Percentiles rank a stretch among this genome's conserved stretches.
Conservation (phyloP, 495 filamentous ascomycete species). For the Trichoderma virens region DNA sequence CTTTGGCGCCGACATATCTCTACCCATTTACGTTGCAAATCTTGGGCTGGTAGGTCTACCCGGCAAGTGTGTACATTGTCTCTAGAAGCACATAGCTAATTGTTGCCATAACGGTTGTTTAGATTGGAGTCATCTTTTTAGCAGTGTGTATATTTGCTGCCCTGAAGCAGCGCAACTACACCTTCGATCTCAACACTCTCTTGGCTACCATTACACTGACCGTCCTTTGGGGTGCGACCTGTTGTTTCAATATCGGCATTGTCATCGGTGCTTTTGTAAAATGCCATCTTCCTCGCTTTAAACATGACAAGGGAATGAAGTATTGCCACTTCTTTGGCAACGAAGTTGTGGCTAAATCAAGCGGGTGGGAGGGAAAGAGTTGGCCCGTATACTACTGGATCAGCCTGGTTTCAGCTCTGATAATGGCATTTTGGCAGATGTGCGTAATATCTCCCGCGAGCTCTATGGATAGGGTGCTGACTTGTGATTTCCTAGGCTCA, state of each 20-base stretch:
- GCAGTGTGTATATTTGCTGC: too few relatives aligned
- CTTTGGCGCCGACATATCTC: not conserved
- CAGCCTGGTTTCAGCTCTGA: not conserved
- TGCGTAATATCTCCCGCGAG: not conserved
- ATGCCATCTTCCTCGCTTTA: not conserved
- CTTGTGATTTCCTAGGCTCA: not conserved
- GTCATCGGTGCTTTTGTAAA: not conserved
- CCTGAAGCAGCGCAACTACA: not conserved
- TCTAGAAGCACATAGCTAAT: not conserved
- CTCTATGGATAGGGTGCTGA: not conserved
- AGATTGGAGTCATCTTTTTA: not conserved
- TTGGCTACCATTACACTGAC: not conserved
- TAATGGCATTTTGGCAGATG: not conserved
- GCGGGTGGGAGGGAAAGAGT: not conserved
- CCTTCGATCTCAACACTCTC: not conserved
- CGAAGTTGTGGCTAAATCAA: not conserved
- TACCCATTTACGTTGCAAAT: not conserved
- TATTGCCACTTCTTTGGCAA: slow-evolving; percentile 1
- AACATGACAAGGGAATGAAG: not conserved
- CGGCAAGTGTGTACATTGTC: not conserved
- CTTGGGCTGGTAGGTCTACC: not conserved
- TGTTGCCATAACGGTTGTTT: not conserved
- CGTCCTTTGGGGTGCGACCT: not conserved
- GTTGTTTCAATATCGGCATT: not conserved
- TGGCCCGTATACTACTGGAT: not conserved